Conservation (phyloP, 805 yeast genomes). For the Saccharomycopsis guyanensis region DNA sequence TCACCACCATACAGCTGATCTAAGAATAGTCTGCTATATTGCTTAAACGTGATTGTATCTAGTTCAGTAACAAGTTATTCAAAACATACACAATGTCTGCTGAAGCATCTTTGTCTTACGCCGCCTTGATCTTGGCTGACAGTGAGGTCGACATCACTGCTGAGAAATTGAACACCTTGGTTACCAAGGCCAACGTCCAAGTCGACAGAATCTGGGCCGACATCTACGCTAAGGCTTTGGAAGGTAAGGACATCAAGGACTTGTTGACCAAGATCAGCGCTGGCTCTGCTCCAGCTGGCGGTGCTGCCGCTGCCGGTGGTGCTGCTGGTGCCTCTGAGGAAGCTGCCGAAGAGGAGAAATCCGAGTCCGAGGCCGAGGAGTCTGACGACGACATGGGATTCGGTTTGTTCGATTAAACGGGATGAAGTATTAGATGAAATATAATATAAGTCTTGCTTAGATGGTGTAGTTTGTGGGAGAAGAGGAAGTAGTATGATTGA, state of each 20-base stretch:
- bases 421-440: no score
- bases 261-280: slow-evolving; percentile 60
- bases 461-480: no score
- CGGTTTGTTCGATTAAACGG: slow-evolving; percentile 80
- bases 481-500: no score
- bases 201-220: slow-evolving; percentile 84
- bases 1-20: no score
- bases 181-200: slow-evolving; percentile 75
- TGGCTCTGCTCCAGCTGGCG: slow-evolving; percentile 71
- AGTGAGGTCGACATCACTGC: slow-evolving; percentile 82
- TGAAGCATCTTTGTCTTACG: slow-evolving; percentile 82
- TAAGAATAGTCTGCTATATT: slow-evolving; percentile 34
- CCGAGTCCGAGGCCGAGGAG: slow-evolving; percentile 43
- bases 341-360: slow-evolving; percentile 54
- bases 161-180: slow-evolving; percentile 71
- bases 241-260: slow-evolving; percentile 77
- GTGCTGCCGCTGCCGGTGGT: slow-evolving; percentile 56
- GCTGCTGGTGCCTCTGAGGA: slow-evolving; percentile 58
- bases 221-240: slow-evolving; percentile 81
- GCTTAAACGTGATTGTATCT: slow-evolving; percentile 41
- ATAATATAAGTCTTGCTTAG: no score
- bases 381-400: slow-evolving; percentile 81
- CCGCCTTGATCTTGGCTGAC: slow-evolving; percentile 91
- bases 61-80: slow-evolving; percentile 18
- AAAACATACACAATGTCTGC: slow-evolving; percentile 17